Percentiles rank a stretch among this genome's conserved stretches.
These are phyloP conservation scores for Pythium vanterpoolii DNA, from an alignment of 352 stramenopile species.

Conservation along the genomic window DNA sequence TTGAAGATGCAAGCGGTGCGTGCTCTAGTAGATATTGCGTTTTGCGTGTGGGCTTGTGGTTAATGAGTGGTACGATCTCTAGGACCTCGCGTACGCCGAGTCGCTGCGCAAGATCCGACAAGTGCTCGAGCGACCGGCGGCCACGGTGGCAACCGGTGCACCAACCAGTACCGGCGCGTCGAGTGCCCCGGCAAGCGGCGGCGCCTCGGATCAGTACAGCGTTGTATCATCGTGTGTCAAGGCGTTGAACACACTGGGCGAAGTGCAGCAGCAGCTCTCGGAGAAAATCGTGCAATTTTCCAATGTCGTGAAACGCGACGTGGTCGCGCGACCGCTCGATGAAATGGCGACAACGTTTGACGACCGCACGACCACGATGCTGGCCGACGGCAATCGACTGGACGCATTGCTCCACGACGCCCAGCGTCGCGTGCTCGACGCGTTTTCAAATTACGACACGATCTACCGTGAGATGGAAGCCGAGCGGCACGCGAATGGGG, in stretches of 20 bases:
- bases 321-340: conserved; percentile 59
- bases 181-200: background rate
- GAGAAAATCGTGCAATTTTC: conserved; percentile 80
- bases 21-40: background rate
- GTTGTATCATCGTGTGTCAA: conserved; percentile 56
- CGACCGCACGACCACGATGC: conserved; percentile 47
- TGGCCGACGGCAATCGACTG: conserved; percentile 48
- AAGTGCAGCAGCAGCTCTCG: conserved; percentile 73
- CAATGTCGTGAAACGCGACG: conserved; percentile 65
- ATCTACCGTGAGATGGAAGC: conserved; percentile 62
- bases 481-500: conserved; percentile 17
- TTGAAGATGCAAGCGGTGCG: conserved; percentile 56
- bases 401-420: conserved; percentile 53
- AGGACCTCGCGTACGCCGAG: conserved; percentile 76
- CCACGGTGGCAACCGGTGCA: background rate
- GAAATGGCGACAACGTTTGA: conserved; percentile 71
- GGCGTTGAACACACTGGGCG: conserved; percentile 53
- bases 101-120: conserved; percentile 57
- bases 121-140: conserved; percentile 39
- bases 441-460: conserved; percentile 57
- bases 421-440: conserved; percentile 51
- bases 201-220: conserved; percentile 20
- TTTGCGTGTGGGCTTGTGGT: background rate
- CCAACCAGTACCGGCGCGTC: background rate
- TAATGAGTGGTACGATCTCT: background rate